Evolutionary conservation across 371 early-diverging fungal genomes (phyloP).

Genomic region (Entomophthora muscae): DNA sequence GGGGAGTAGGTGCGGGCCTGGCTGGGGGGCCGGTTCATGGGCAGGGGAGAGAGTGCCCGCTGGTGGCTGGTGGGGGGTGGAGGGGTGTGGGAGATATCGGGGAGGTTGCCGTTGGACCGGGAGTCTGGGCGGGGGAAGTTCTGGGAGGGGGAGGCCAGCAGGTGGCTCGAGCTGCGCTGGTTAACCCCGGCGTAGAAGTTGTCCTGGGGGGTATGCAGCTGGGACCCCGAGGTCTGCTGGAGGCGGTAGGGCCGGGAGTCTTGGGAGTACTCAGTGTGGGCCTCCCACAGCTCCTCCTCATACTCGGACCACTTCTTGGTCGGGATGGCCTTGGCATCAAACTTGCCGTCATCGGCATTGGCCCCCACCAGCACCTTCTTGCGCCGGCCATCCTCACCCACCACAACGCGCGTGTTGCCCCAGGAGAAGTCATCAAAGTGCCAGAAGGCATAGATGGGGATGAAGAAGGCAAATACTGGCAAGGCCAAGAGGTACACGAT

Average conservation of each 20-base stretch:
- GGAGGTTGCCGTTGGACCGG: neutral
- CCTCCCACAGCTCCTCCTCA: constrained; percentile 28
- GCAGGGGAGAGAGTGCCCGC: neutral
- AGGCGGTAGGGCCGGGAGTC: neutral
- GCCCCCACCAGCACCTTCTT: constrained; percentile 21
- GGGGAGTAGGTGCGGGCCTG: constrained; percentile 8
- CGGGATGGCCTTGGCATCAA: constrained; percentile 42
- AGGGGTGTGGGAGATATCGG: neutral
- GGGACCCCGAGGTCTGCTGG: neutral
- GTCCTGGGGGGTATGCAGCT: too few species aligned
- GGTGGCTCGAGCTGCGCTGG: too few species aligned
- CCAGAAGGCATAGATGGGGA: too few species aligned
- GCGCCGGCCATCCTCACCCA: constrained; percentile 59
- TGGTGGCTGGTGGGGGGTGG: neutral
- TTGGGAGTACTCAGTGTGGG: constrained; percentile 10
- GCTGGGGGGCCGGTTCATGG: neutral
- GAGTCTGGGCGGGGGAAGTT: neutral
- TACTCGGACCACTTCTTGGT: constrained; percentile 41
- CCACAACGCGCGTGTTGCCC: too few species aligned
- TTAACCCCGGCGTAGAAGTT: too few species aligned
- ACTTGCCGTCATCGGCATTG: constrained; percentile 28
- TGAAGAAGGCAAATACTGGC: constrained; percentile 61
- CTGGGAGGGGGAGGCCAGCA: neutral
- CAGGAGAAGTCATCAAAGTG: too few species aligned
- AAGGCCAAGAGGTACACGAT: constrained; percentile 74